Conservation (phyloP, 1,284 basidiomycete genomes). For the Ustilago xerochloae region DNA sequence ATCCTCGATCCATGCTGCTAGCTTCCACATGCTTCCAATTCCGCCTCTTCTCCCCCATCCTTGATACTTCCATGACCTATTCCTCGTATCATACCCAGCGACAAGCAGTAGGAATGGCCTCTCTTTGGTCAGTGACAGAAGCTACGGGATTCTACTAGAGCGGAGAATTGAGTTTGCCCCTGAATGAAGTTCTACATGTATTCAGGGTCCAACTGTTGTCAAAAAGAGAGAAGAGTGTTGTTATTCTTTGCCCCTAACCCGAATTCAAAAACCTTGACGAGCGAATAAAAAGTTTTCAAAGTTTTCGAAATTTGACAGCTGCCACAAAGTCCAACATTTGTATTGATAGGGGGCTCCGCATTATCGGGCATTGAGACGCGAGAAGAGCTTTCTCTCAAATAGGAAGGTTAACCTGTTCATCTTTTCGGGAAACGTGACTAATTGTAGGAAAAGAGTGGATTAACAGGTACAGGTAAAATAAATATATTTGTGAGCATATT, state of each 20-base stretch:
- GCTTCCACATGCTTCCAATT: not conserved
- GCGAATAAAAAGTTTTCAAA: not conserved
- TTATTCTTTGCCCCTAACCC: not conserved
- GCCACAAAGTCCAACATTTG: not conserved
- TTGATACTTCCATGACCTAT: too few relatives aligned
- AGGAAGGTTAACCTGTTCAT: not conserved
- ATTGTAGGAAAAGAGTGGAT: too few relatives aligned
- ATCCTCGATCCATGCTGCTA: not conserved
- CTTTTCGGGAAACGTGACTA: not conserved
- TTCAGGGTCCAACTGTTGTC: constrained; percentile 6
- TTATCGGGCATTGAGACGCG: too few relatives aligned
- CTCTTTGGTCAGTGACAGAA: too few relatives aligned
- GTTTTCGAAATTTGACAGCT: constrained; percentile 14
- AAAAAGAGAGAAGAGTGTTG: not conserved
- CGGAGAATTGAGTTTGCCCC: not conserved
- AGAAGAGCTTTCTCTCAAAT: not conserved
- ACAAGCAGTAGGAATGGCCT: too few relatives aligned
- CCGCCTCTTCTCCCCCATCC: not conserved
- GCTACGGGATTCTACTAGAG: too few relatives aligned
- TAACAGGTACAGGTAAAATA: too few relatives aligned
- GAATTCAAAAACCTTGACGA: not conserved
- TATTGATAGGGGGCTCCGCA: constrained; percentile 21
- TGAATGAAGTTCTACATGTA: constrained; percentile 17
- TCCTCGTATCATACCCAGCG: too few relatives aligned
- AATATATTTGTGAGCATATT: not conserved